These are phyloP conservation scores for Haemoproteus tartakovskyi DNA, from an alignment of 169 alveolate genomes.

Conservation along the genomic window DNA sequence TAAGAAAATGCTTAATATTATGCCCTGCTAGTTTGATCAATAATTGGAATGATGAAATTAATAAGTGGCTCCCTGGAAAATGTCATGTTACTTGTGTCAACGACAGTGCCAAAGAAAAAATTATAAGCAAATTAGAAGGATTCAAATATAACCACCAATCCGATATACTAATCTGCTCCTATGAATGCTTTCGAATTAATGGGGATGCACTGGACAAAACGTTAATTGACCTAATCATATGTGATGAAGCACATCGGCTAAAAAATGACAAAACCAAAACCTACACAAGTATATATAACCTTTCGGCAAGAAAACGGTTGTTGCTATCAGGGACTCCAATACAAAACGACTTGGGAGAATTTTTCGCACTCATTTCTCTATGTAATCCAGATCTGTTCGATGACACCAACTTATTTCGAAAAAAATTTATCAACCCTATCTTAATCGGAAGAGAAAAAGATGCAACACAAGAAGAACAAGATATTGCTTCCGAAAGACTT, in stretches of 20 bases:
- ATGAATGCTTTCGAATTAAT: conserved; percentile 90
- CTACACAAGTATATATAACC: conserved; percentile 90
- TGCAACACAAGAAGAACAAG: conserved; percentile 86
- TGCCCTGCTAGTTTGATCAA: conserved; percentile 91
- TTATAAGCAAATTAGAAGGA: conserved; percentile 86
- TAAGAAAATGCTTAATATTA: conserved; percentile 85
- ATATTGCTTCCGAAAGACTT: conserved; percentile 83
- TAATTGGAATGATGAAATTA: conserved; percentile 92
- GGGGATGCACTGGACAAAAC: conserved; percentile 82
- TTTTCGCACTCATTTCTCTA: conserved; percentile 91
- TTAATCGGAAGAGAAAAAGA: conserved; percentile 88
- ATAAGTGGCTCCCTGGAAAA: conserved; percentile 89
- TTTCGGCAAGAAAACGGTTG: conserved; percentile 86
- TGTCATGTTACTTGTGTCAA: conserved; percentile 87
- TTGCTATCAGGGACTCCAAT: conserved; percentile 95
- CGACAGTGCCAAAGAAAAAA: conserved; percentile 86
- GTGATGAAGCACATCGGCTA: conserved; percentile 99
- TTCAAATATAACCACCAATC: conserved; percentile 84
- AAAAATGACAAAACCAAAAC: conserved; percentile 94
- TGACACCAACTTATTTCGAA: conserved; percentile 77
- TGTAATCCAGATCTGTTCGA: conserved; percentile 89
- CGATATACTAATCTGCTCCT: conserved; percentile 86
- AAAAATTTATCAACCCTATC: conserved; percentile 84
- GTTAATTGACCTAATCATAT: conserved; percentile 91
- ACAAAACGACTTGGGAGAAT: conserved; percentile 92